Percentiles rank a stretch among this genome's conserved stretches.
Conservation (phyloP, 2,329 filamentous ascomycete species). For the Talaromyces atroroseus region DNA sequence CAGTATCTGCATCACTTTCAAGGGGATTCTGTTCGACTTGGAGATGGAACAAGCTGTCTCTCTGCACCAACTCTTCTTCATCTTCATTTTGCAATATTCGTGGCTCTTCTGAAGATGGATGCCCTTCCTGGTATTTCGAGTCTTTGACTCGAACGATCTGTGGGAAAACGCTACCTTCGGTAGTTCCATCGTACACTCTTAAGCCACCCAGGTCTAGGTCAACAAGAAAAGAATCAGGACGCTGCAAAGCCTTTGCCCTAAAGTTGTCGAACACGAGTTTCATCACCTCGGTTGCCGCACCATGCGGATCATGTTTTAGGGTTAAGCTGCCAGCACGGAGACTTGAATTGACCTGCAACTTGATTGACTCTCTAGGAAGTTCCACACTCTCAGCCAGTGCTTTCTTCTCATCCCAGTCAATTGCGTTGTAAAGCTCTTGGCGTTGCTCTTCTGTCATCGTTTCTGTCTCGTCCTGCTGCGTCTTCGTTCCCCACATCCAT, state of each 20-base stretch:
- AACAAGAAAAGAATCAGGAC: slow-evolving; percentile 83
- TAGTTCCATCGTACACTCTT: slow-evolving; percentile 93
- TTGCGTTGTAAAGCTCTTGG: slow-evolving; percentile 93
- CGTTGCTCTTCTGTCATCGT: slow-evolving; percentile 93
- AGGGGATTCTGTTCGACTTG: slow-evolving; percentile 93
- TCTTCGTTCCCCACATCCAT: slow-evolving; percentile 85
- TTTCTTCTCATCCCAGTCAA: slow-evolving; percentile 97
- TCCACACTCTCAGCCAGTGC: slow-evolving; percentile 83
- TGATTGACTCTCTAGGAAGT: slow-evolving; percentile 82
- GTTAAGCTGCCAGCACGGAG: slow-evolving; percentile 97
- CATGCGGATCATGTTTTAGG: slow-evolving; percentile 75
- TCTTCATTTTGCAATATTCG: slow-evolving; percentile 35
- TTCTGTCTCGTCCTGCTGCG: slow-evolving; percentile 68
- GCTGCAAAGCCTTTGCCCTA: slow-evolving; percentile 79
- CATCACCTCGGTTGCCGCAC: slow-evolving; percentile 72
- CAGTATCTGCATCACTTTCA: slow-evolving; percentile 85
- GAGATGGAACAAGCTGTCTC: slow-evolving; percentile 84
- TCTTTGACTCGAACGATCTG: slow-evolving; percentile 97
- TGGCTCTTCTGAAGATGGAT: slow-evolving; percentile 33
- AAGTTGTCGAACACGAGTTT: slow-evolving; percentile 93
- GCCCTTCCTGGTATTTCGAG: slow-evolving; percentile 52
- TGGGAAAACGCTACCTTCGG: slow-evolving; percentile 80
- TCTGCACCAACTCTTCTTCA: slow-evolving; percentile 41
- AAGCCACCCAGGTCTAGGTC: slow-evolving; percentile 88
- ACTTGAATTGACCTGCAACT: slow-evolving; percentile 85